A percentile compares a stretch with the other conserved stretches of the same genome.
These are phyloP conservation scores for Cercospora brassicicola DNA, from an alignment of 2,329 filamentous ascomycete species.

Conservation along the genomic window DNA sequence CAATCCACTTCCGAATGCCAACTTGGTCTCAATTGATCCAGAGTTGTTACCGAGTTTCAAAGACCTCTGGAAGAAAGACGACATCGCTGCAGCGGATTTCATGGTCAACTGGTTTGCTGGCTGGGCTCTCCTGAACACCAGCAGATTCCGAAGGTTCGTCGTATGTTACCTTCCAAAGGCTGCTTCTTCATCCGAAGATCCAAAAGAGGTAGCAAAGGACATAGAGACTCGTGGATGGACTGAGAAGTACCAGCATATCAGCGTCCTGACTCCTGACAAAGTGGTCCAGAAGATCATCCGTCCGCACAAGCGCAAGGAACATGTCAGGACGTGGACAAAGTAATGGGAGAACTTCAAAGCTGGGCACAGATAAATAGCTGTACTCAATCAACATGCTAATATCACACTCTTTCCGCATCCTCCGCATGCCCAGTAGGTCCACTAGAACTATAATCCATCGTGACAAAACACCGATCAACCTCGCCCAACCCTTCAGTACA, in stretches of 20 bases:
- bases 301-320: background rate
- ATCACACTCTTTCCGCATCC: constrained; percentile 30
- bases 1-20: constrained; percentile 23
- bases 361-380: background rate
- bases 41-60: constrained; percentile 31
- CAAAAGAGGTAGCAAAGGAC: constrained; percentile 8
- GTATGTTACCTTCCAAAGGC: constrained; percentile 32
- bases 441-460: constrained; percentile 49
- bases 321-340: background rate
- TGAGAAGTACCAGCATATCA: constrained; percentile 33
- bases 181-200: background rate
- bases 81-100: constrained; percentile 31
- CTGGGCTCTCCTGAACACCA: constrained; percentile 28
- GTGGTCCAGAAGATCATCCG: background rate
- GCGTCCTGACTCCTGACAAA: constrained; percentile 24
- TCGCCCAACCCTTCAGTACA: constrained; percentile 57
- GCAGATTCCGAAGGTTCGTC: constrained; percentile 33
- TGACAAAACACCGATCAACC: constrained; percentile 56
- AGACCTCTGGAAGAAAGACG: constrained; percentile 30
- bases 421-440: constrained; percentile 46
- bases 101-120: constrained; percentile 40
- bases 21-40: constrained; percentile 29
- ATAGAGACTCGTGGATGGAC: constrained; percentile 31
- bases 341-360: background rate
- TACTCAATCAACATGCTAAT: background rate